Evolutionary conservation across 495 filamentous ascomycete species (phyloP), one percentile per base, ranked within the genome.

Genomic region (Poronia punctata): DNA sequence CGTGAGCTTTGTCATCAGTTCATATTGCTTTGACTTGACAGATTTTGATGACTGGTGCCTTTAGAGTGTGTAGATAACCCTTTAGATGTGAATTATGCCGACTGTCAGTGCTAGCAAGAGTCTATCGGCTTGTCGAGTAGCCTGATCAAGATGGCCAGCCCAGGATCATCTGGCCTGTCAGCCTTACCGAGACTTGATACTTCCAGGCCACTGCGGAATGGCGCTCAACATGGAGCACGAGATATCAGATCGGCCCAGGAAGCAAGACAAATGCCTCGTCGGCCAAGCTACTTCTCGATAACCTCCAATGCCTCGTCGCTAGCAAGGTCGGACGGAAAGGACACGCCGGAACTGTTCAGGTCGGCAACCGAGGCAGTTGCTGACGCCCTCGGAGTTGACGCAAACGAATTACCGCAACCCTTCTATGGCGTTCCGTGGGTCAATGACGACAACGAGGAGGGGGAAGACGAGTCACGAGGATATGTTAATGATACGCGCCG

Each of bases 371-470:
- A 15, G 9, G 32, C 32, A n/a, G 52, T 59, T 20, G 55, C 52
- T 7, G 17, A 53, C 28, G 49, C 49, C 35, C 33, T 55, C 9
- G 49, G 52, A 1, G 38, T 59, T 24, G 49, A 51, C 19, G 45
- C 49, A 7, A 56, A 44, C 20, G 35, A 45, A 27, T 45, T 58
- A 7, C 52, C 55, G 8, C 43, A 48, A 4, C 38, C 47, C 9
- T 53, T 44, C 24, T 38, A 50, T 19, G 31, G 38, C 1, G 15
- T 38, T 4, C 24, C 36, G 12, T 35, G 42, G 42, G 32, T 7
- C 20, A 26, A 29, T 12, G 34, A 38, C 25, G 42, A 38, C 19
- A 35, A 45, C 16, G 34, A 45, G 5, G 28, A 45, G 18, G 28
- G n/a, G n/a, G n/a, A n/a, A n/a, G n/a, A n/a, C n/a, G n/a, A n/a